Evolutionary conservation across 768 basidiomycete species (phyloP), one percentile per base, ranked within the genome.

Genomic region (Russula abietina): DNA sequence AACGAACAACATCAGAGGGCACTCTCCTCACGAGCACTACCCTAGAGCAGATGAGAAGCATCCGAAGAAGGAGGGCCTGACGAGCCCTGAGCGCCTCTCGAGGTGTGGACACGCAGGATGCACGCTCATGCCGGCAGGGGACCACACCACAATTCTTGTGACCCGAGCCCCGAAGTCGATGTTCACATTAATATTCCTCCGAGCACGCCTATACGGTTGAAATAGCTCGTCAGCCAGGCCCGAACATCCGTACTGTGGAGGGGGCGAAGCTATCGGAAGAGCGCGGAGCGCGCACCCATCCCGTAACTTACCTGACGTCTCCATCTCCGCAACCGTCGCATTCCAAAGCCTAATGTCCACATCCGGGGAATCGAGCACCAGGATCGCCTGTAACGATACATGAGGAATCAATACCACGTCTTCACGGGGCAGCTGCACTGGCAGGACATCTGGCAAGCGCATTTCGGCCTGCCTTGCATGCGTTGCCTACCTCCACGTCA

Each of bases 251-350:
- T 22, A 36, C 11, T 12, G 33, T 11, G 11, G 55, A 30, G 26
- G 30, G 16, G 17, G 16, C 19, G 32, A 41, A 49, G 39, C 39
- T n/a, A 52, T 33, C 32, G 51, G 32, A n/a, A n/a, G 4, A 32
- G 50, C 17, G 24, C 48, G 22, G n/a, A 39, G 30, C 32, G 22
- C 24, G 6, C 22, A 32, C 4, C 48, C 14, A 4, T 10, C n/a
- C 10, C 22, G 43, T 10, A 53, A 41, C 59, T 57, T 43, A 65
- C 67, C 67, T 30, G 59, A 48, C 39, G 55, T 56, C 61, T 62
- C 61, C 65, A 68, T 68, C 58, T 68, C 61, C 65, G 61, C 65
- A 53, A 68, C 59, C 4, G 67, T 64, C 26, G 32, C 61, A 51
- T 64, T 64, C 67, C 67, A 68, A 50, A 51, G 36, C 38, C 41